Evolutionary conservation across 2,329 filamentous ascomycete species (phyloP).

Genomic region (Fusarium metavorans): DNA sequence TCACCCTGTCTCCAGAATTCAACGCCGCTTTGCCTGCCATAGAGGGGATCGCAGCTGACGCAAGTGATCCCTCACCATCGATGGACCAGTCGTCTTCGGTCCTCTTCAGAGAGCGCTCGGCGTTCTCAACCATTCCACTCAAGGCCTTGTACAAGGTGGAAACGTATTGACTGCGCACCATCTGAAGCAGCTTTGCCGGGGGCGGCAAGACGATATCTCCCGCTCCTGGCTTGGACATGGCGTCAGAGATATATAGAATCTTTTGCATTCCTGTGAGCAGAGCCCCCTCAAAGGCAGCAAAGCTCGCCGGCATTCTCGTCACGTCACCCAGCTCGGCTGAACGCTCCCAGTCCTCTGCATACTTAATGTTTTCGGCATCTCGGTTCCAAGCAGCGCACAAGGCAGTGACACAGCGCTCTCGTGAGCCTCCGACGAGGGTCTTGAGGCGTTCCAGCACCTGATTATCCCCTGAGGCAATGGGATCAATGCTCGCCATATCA

Average conservation of each 20-base stretch:
- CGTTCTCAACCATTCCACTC: constrained; percentile 97
- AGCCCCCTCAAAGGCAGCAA: constrained; percentile 85
- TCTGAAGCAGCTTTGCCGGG: constrained; percentile 86
- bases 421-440: constrained; percentile 78
- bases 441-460: constrained; percentile 79
- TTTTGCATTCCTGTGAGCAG: constrained; percentile 91
- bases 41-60: constrained; percentile 49
- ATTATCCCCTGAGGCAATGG: constrained; percentile 68
- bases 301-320: constrained; percentile 89
- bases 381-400: constrained; percentile 92
- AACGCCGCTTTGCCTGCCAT: constrained; percentile 60
- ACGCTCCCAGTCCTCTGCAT: constrained; percentile 93
- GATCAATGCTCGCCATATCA: constrained; percentile 82
- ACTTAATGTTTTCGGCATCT: constrained; percentile 92
- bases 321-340: constrained; percentile 85
- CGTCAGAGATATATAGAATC: constrained; percentile 92
- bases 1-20: constrained; percentile 68
- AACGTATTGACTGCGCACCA: constrained; percentile 92
- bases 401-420: constrained; percentile 87
- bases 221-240: constrained; percentile 78
- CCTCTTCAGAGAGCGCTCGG: constrained; percentile 78
- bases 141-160: constrained; percentile 93
- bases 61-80: constrained; percentile 57
- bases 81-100: constrained; percentile 72
- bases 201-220: constrained; percentile 87